These are phyloP conservation scores for Fonsecaea nubica DNA, from an alignment of 2,329 filamentous ascomycete species.

Conservation along the genomic window DNA sequence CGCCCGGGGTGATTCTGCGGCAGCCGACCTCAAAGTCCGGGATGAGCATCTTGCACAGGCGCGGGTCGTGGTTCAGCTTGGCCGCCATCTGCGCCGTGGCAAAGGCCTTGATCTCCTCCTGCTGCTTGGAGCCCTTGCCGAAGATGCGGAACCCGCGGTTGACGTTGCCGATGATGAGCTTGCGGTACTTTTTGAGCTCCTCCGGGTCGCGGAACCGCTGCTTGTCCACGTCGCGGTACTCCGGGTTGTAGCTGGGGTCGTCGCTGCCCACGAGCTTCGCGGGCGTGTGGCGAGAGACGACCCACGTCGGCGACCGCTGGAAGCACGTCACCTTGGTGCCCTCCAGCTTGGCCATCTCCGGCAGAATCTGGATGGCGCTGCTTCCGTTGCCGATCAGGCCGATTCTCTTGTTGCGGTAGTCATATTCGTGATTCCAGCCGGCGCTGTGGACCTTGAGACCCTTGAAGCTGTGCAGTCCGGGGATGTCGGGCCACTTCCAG, in stretches of 20 bases:
- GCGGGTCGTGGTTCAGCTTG: constrained; percentile 35
- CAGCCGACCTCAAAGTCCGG: constrained; percentile 50
- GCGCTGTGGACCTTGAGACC: constrained; percentile 43
- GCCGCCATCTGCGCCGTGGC: constrained; percentile 31
- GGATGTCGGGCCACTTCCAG: constrained; percentile 43
- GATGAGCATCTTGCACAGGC: constrained; percentile 37
- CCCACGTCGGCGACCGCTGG: constrained; percentile 45
- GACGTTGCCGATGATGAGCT: constrained; percentile 41
- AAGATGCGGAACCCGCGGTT: constrained; percentile 35
- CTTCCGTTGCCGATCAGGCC: constrained; percentile 46
- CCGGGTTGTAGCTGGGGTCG: constrained; percentile 40
- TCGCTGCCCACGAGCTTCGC: constrained; percentile 36
- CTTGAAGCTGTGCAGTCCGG: constrained; percentile 40
- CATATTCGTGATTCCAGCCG: constrained; percentile 42
- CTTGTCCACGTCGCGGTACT: constrained; percentile 44
- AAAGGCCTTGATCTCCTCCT: constrained; percentile 26
- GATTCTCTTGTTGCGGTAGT: constrained; percentile 41
- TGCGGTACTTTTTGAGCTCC: constrained; percentile 46
- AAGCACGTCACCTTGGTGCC: constrained; percentile 44
- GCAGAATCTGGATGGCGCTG: constrained; percentile 51
- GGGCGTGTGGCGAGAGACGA: constrained; percentile 41
- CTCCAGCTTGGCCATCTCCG: constrained; percentile 38
- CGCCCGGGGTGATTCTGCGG: constrained; percentile 58
- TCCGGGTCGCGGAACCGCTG: constrained; percentile 41
- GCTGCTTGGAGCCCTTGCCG: constrained; percentile 11